Base-by-base conservation (phyloP, 2,329 filamentous ascomycete species). In the Chaetoscypha palmicola region DNA sequence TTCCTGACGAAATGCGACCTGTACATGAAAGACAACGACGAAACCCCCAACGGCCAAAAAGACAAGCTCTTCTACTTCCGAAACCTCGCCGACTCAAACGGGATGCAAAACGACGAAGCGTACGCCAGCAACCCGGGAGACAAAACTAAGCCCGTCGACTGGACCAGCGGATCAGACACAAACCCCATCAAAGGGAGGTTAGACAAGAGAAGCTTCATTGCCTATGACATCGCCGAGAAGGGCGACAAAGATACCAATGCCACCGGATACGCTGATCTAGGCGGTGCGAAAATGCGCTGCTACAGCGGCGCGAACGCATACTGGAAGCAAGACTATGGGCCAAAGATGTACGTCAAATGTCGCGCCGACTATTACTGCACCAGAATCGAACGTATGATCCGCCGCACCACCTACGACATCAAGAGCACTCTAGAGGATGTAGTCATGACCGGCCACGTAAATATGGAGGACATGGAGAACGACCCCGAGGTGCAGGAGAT, bases 21-120 rank as follows among this genome's bases (percentile, higher is more conserved):
- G 7, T 40, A 31, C 26, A 5, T 20, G 12, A 31, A 17, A 11
- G 38, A 26, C 24, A 31, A 40, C 17, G 26, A 40, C 26, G 14
- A 10, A 14, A 31, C 38, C 2, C 16, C 24, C 7, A 40, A 31
- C 20, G 26, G 38, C 10, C 14, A 20, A 10, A 31, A 16, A n/a
- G 38, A 40, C 38, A 40, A 31, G 21, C 38, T 40, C 12, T 31
- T 31, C 11, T 40, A 40, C 26, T 40, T 19, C 26, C 31, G 32
- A 20, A 19, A 40, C 28, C 17, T 19, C 38, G 9, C 23, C 12
- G 20, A 40, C n/a, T n/a, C 31, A 14, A 32, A 32, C n/a, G 20
- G 20, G 5, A n/a, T 5, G 5, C 38, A 16, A 32, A 21, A 31
- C 17, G 38, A 30, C 10, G 26, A 31, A 31, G 9, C 5, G 4